Percentiles rank a stretch among this genome's conserved stretches.
These are phyloP conservation scores for Lichtheimia ornata DNA, from an alignment of 371 early-diverging fungal genomes.

Conservation along the genomic window DNA sequence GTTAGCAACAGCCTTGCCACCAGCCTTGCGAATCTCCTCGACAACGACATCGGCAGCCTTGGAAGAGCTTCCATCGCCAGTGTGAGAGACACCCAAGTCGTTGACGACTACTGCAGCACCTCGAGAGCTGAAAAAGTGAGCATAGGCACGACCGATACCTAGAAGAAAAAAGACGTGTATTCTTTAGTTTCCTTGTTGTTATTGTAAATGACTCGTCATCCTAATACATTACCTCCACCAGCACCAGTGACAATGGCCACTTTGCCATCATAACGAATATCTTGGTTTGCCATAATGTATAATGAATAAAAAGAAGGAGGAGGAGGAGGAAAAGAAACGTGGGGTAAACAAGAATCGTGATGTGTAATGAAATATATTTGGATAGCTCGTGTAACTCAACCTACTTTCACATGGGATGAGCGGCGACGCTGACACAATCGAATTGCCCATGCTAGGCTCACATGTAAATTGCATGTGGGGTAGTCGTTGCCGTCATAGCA, in stretches of 20 bases:
- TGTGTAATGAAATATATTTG: conserved; percentile 3
- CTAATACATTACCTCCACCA: conserved; percentile 80
- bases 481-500: too few species aligned
- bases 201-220: background rate
- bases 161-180: background rate
- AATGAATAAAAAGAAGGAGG: background rate
- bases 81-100: conserved; percentile 87
- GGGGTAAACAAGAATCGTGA: conserved; percentile 2
- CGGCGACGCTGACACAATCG: background rate
- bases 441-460: background rate
- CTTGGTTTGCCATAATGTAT: conserved; percentile 34
- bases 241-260: conserved; percentile 98
- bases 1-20: conserved; percentile 97
- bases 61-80: conserved; percentile 75
- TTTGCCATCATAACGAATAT: conserved; percentile 82
- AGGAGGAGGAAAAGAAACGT: conserved; percentile 1
- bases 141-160: conserved; percentile 91
- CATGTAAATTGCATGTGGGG: too few species aligned
- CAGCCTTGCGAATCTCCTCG: conserved; percentile 86
- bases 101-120: conserved; percentile 91
- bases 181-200: background rate
- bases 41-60: conserved; percentile 96
- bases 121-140: conserved; percentile 85
- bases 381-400: background rate
- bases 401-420: conserved; percentile 2